Conservation (phyloP, 495 filamentous ascomycete species). For the Xylaria nigripes region DNA sequence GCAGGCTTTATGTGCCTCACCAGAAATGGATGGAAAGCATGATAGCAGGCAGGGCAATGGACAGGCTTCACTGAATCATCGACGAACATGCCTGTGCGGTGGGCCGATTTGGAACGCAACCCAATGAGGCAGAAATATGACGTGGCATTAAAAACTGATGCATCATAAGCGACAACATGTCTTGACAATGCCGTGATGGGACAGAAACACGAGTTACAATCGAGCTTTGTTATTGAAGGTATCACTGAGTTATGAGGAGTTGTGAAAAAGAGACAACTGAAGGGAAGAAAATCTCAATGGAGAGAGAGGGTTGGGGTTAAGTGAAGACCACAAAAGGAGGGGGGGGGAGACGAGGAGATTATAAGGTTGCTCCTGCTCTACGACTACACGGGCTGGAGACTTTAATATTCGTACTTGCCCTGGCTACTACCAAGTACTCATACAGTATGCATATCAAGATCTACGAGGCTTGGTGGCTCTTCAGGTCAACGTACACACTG, state of each 20-base stretch:
- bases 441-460: no score
- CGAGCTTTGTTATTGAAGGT: not conserved
- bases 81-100: not conserved
- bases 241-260: no score
- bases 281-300: no score
- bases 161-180: not conserved
- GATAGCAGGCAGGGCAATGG: not conserved
- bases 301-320: not conserved
- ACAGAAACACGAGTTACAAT: not conserved
- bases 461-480: no score
- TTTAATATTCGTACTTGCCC: no score
- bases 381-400: no score
- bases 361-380: not conserved
- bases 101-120: not conserved
- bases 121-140: not conserved
- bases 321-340: slow-evolving; percentile 6
- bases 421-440: no score
- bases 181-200: not conserved
- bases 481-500: no score
- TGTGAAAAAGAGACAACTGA: no score
- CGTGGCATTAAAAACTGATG: not conserved
- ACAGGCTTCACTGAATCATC: not conserved
- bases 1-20: not conserved
- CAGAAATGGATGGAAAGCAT: not conserved
- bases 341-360: slow-evolving; percentile 8